These are phyloP conservation scores for Carex parvula DNA, from an alignment of 176 grass and related monocot genomes.

Conservation along the genomic window DNA sequence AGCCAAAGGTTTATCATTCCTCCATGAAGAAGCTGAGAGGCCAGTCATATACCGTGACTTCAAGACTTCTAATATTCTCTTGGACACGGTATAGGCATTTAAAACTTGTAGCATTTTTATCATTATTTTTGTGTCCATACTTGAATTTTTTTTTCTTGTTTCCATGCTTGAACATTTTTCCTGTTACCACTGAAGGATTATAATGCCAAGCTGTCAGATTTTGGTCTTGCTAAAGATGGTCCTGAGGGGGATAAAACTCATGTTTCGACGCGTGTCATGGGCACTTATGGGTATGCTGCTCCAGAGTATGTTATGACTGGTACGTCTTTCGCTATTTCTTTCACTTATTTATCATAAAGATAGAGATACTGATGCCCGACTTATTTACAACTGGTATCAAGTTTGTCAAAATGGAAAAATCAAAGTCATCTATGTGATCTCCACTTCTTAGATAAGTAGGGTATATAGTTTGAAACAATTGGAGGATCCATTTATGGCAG, in stretches of 20 bases:
- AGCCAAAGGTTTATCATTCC: constrained; percentile 90
- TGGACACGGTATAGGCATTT: constrained; percentile 62
- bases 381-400: background rate
- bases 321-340: constrained; percentile 27
- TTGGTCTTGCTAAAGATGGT: constrained; percentile 98
- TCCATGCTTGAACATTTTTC: constrained; percentile 27
- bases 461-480: background rate
- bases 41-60: constrained; percentile 99
- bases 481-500: background rate
- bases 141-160: constrained; percentile 9
- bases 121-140: constrained; percentile 17
- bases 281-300: constrained; percentile 94
- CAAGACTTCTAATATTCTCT: constrained; percentile 96
- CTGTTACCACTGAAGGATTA: constrained; percentile 79
- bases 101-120: constrained; percentile 4
- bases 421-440: background rate
- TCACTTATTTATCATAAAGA: background rate
- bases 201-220: constrained; percentile 97
- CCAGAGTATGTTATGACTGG: constrained; percentile 99
- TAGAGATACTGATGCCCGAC: background rate
- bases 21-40: constrained; percentile 99
- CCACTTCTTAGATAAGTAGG: background rate
- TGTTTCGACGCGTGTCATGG: constrained; percentile 98
- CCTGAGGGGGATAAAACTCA: constrained; percentile 98
- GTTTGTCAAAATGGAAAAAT: constrained; percentile 14